Evolutionary conservation across 164 flowering plant species (phyloP).

Genomic region (Nelumbo lutea): DNA sequence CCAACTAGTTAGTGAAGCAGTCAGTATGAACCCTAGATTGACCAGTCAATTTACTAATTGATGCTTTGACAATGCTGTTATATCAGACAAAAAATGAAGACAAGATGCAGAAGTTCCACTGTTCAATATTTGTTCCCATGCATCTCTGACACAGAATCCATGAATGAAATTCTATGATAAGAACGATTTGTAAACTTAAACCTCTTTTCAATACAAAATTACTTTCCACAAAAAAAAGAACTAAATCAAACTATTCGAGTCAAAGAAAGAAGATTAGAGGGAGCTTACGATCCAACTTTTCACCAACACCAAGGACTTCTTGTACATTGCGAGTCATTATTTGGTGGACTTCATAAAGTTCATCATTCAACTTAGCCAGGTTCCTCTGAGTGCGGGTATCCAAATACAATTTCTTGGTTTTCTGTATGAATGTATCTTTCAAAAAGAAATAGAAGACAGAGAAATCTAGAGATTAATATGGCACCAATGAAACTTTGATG

Average conservation of each 20-base stretch:
- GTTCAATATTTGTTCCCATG: too few relatives aligned
- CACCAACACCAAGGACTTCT: slow-evolving; percentile 98
- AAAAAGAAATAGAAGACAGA: slow-evolving; percentile 11
- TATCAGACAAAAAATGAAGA: too few relatives aligned
- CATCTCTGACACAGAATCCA: too few relatives aligned
- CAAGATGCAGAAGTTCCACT: too few relatives aligned
- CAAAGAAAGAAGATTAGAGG: neutral
- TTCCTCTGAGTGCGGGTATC: slow-evolving; percentile 87
- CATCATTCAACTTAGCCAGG: slow-evolving; percentile 83
- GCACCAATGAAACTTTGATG: neutral
- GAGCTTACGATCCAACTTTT: slow-evolving; percentile 86
- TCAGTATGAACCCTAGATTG: too few relatives aligned
- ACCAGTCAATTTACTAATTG: too few relatives aligned
- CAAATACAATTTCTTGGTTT: slow-evolving; percentile 80
- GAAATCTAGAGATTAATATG: slow-evolving; percentile 1
- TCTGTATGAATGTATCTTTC: slow-evolving; percentile 86
- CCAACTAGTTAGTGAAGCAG: too few relatives aligned
- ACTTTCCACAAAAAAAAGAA: neutral
- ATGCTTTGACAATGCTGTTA: too few relatives aligned
- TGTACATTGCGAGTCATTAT: slow-evolving; percentile 97
- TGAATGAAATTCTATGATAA: too few relatives aligned
- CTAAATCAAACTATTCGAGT: neutral
- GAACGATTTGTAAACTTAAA: too few relatives aligned
- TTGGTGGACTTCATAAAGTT: slow-evolving; percentile 92
- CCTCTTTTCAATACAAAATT: neutral